A percentile compares a stretch with the other conserved stretches of the same genome.
Conservation (phyloP, 768 basidiomycete genomes). For the Hortiboletus campestris region DNA sequence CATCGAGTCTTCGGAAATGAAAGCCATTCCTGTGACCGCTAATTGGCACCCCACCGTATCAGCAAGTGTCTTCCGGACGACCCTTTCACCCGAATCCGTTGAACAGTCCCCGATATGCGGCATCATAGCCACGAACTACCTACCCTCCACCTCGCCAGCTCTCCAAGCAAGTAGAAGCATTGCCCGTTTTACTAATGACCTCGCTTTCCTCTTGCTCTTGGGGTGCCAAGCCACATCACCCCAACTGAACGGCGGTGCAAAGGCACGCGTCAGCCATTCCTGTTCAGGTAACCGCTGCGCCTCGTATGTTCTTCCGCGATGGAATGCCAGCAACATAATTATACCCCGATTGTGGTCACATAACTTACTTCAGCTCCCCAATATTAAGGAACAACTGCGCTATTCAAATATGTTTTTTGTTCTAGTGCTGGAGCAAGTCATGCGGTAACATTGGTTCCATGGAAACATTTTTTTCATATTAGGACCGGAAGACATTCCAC, state of each 20-base stretch:
- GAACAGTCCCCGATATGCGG: slow-evolving; percentile 21
- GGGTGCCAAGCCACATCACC: slow-evolving; percentile 21
- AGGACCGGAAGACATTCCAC: slow-evolving; percentile 19
- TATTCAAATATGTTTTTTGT: slow-evolving; percentile 26
- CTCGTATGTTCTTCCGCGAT: slow-evolving; percentile 28
- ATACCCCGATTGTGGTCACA: slow-evolving; percentile 24
- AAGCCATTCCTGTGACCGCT: slow-evolving; percentile 31
- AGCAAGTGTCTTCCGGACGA: slow-evolving; percentile 27
- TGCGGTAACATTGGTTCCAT: slow-evolving; percentile 18
- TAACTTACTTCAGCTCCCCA: slow-evolving; percentile 21
- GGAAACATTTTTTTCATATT: slow-evolving; percentile 32
- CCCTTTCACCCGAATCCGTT: slow-evolving; percentile 34
- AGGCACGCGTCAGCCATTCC: slow-evolving; percentile 14
- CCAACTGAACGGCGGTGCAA: slow-evolving; percentile 18
- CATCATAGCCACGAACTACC: slow-evolving; percentile 27
- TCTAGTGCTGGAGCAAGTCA: slow-evolving; percentile 21
- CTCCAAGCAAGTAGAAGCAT: slow-evolving; percentile 25
- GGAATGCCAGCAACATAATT: slow-evolving; percentile 23
- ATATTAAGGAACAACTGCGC: slow-evolving; percentile 32
- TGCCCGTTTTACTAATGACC: slow-evolving; percentile 33
- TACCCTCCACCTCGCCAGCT: slow-evolving; percentile 17
- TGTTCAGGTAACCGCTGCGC: slow-evolving; percentile 23
- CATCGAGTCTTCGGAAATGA: slow-evolving; percentile 33
- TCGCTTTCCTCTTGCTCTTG: slow-evolving; percentile 18
- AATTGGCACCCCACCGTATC: slow-evolving; percentile 17